Conservation (phyloP, 208 protist genomes). For the Acanthamoeba quina region DNA sequence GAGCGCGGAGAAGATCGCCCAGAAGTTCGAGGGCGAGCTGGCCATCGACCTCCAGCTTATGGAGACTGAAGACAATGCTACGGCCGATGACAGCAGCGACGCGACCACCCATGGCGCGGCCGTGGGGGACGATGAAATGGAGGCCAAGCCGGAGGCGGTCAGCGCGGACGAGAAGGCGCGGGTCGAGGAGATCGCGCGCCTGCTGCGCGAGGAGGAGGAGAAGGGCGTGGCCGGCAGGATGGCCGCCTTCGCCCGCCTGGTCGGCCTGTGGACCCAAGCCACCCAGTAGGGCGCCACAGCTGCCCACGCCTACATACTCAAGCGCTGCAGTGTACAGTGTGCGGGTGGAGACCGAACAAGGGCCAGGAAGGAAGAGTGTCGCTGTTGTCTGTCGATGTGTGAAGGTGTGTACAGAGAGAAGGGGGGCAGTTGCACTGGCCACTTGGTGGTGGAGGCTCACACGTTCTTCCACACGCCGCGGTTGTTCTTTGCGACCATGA, state of each 20-base stretch:
- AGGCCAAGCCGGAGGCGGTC: background rate
- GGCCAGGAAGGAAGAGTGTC: too few relatives aligned
- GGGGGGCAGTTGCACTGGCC: too few relatives aligned
- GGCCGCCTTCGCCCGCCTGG: slow-evolving; percentile 5
- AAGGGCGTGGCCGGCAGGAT: slow-evolving; percentile 16
- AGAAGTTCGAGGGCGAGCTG: slow-evolving; percentile 43
- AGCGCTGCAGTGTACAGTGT: background rate
- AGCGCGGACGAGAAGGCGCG: background rate
- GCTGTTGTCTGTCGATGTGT: too few relatives aligned
- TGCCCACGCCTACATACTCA: too few relatives aligned
- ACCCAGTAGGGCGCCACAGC: background rate
- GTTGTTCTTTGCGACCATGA: slow-evolving; percentile 70
- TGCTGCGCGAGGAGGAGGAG: slow-evolving; percentile 17
- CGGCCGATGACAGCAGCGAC: background rate
- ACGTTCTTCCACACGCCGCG: slow-evolving; percentile 61
- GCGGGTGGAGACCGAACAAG: too few relatives aligned
- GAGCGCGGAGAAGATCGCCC: background rate
- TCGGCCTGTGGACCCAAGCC: background rate
- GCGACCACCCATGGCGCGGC: too few relatives aligned
- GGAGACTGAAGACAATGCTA: background rate
- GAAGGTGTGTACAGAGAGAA: background rate
- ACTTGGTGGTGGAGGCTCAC: background rate
- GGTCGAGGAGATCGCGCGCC: background rate
- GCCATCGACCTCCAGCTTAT: background rate
- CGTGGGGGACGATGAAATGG: background rate